phyloP scores from a whole-genome alignment of 2,329 filamentous ascomycete genomes.

The Monilinia laxa region DNA sequence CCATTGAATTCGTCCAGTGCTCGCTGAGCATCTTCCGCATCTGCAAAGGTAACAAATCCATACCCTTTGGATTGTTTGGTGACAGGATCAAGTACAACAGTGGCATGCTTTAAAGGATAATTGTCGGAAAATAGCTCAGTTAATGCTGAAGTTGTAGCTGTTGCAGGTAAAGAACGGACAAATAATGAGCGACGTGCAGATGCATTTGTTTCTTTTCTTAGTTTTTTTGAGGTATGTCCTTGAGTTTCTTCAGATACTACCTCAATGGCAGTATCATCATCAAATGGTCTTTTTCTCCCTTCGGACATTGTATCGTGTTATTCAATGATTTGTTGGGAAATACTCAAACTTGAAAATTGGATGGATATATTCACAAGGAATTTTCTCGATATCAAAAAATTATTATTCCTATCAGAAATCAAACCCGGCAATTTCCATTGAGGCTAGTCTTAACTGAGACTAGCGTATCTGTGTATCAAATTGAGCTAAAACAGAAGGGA shows the following conservation, averaged over 20 bases:
- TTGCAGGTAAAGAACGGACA: conserved; percentile 78
- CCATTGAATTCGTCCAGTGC: conserved; percentile 82
- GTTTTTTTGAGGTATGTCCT: conserved; percentile 52
- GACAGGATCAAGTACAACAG: conserved; percentile 81
- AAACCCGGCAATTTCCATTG: background rate
- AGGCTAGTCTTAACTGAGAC: background rate
- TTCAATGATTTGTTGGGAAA: conserved; percentile 8
- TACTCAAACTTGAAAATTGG: conserved; percentile 1
- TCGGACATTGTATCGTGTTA: conserved; percentile 26
- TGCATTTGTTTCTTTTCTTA: conserved; percentile 54
- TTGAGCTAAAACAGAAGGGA: background rate
- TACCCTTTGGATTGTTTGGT: conserved; percentile 90
- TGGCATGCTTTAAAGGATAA: conserved; percentile 92
- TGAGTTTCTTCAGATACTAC: conserved; percentile 26
- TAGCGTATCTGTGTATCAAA: background rate
- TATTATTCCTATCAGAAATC: conserved; percentile 17
- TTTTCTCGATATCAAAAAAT: conserved; percentile 20
- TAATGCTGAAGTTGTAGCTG: conserved; percentile 76
- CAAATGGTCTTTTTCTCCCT: conserved; percentile 35
- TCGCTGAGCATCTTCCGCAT: conserved; percentile 82
- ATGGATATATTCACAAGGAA: background rate
- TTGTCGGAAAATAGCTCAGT: conserved; percentile 91
- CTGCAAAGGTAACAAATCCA: conserved; percentile 95
- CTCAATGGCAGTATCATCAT: conserved; percentile 29
- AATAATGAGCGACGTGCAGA: conserved; percentile 69